Evolutionary conservation across 169 alveolate genomes (phyloP).

Genomic region (Eimeria falciformis): DNA sequence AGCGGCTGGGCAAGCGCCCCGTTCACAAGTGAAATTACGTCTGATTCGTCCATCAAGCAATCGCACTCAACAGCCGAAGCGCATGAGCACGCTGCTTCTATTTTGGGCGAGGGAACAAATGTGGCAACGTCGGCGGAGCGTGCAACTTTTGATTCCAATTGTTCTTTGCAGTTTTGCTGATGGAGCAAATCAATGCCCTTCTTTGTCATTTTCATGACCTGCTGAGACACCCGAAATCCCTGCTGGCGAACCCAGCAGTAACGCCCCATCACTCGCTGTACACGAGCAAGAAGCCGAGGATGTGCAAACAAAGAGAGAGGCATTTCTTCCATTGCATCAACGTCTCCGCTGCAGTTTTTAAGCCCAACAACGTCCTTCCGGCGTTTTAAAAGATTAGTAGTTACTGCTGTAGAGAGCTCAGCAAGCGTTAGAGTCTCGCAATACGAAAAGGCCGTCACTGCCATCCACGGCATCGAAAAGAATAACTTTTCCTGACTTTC

Average conservation of each 20-base stretch:
- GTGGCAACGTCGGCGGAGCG: not conserved
- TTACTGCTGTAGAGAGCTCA: conserved; percentile 23
- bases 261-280: conserved; percentile 59
- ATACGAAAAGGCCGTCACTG: conserved; percentile 39
- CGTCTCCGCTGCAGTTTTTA: not conserved
- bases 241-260: conserved; percentile 75
- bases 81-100: not conserved
- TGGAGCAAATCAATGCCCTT: conserved; percentile 21
- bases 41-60: conserved; percentile 42
- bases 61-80: conserved; percentile 21
- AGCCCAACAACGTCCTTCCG: not conserved
- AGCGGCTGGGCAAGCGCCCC: conserved; percentile 60
- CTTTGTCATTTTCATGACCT: conserved; percentile 50
- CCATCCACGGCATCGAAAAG: conserved; percentile 62
- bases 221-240: conserved; percentile 50
- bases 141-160: too few species aligned
- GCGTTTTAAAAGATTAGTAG: conserved; percentile 8
- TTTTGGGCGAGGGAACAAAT: not conserved
- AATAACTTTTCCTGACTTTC: conserved; percentile 57
- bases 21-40: conserved; percentile 16
- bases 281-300: conserved; percentile 65
- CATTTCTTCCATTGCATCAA: not conserved
- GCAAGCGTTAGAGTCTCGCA: conserved; percentile 16
- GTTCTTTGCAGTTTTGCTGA: not conserved
- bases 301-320: conserved; percentile 59